Base-by-base conservation (phyloP, 2,329 filamentous ascomycete species). In the Dactylonectria estremocensis region DNA sequence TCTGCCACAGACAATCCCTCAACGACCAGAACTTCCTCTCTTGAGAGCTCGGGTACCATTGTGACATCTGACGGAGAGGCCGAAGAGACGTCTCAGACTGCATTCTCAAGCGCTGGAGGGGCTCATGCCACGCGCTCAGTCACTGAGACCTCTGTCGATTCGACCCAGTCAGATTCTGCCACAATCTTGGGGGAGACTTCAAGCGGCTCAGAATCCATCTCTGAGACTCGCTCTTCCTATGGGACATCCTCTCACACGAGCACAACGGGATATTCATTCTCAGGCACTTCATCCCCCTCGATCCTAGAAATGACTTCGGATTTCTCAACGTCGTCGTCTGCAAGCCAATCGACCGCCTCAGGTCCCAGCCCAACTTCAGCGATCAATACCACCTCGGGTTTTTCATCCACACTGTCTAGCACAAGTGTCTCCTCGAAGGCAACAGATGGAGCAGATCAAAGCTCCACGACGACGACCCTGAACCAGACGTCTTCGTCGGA, bases 61-160 rank as follows among this genome's bases (percentile, higher is more conserved):
- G 16, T 16, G 7, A 18, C 10, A 20, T 50, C 48, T 53, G 20
- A 7, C 22, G 13, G 10, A 20, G 50, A 53, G 11, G 24, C n/a
- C 8, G 49, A 54, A 24, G 48, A n/a, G 5, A 48, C 49, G 4
- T 31, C 35, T 10, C 24, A 37, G 40, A 53, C 22, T 28, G 40
- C 57, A 18, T 18, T 46, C 40, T 55, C 59, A 14, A 62, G 49
- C 43, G 59, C 59, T 10, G 40, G 28, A 37, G 59, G 35, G 48
- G 24, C 24, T 11, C 22, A 33, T 28, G 40, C 24, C 50, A 62
- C 59, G n/a, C 59, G 40, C 22, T 61, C 58, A 9, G 14, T 5
- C 6, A n/a, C 16, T 22, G 20, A n/a, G 14, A 37, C 59, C 10
- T 54, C 59, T 54, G 13, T 28, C 24, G 3, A 16, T n/a, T 55